A percentile compares a stretch with the other conserved stretches of the same genome.
Evolutionary conservation across 192 early-diverging fungal species (phyloP).

Genomic region (Umbelopsis sp.): DNA sequence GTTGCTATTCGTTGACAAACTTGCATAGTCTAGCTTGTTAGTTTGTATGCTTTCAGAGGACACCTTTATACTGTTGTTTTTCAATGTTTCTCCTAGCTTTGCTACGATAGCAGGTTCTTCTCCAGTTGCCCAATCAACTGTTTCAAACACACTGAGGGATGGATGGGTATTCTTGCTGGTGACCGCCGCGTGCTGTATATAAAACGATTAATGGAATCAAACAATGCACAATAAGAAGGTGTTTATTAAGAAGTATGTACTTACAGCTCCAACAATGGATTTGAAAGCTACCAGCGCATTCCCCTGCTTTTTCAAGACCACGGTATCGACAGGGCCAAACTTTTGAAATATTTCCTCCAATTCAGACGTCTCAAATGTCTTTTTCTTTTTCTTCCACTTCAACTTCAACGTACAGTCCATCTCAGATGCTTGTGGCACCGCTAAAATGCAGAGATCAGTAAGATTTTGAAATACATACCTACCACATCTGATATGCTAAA

Average conservation of each 20-base stretch:
- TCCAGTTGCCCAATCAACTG: slow-evolving; percentile 50
- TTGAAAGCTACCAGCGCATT: slow-evolving; percentile 48
- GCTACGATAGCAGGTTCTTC: slow-evolving; percentile 42
- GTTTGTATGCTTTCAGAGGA: background rate
- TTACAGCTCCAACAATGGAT: slow-evolving; percentile 50
- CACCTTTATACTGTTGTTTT: background rate
- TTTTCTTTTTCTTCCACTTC: slow-evolving; percentile 56
- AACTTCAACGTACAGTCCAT: slow-evolving; percentile 49
- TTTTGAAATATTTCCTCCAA: slow-evolving; percentile 36
- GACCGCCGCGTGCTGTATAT: slow-evolving; percentile 41
- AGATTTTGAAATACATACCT: background rate
- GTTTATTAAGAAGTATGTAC: slow-evolving; percentile 7
- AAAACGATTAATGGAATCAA: background rate
- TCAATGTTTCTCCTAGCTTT: slow-evolving; percentile 26
- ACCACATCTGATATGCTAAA: background rate
- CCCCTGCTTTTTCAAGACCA: slow-evolving; percentile 45
- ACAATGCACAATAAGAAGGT: background rate
- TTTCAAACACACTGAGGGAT: slow-evolving; percentile 36
- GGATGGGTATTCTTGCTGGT: slow-evolving; percentile 40
- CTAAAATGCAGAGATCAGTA: background rate
- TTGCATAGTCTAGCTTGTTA: background rate
- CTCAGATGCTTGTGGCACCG: slow-evolving; percentile 33
- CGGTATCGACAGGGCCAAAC: slow-evolving; percentile 47
- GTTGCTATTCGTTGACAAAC: background rate
- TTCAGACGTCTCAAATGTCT: slow-evolving; percentile 36